Percentiles rank a stretch among this genome's conserved stretches.
Evolutionary conservation across 139 green algal species (phyloP).

Genomic region (Raphidocelis subcapitata): DNA sequence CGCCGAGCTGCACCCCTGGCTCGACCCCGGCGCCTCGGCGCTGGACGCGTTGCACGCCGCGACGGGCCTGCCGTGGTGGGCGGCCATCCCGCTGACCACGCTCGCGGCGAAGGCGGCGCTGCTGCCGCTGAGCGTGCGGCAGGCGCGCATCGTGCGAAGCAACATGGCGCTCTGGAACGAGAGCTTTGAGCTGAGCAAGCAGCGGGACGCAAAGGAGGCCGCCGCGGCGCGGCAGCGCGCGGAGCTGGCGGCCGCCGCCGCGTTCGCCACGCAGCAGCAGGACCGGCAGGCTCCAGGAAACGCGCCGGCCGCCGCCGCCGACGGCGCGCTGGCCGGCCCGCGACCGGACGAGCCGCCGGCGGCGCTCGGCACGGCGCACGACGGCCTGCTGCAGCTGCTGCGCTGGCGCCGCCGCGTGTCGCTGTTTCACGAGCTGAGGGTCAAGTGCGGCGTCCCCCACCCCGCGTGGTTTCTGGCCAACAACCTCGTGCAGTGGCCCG

Average conservation of each 20-base stretch:
- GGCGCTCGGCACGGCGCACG: not conserved
- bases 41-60: conserved; percentile 46
- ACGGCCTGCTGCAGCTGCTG: conserved; percentile 21
- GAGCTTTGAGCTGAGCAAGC: conserved; percentile 18
- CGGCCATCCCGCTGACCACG: conserved; percentile 34
- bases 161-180: conserved; percentile 33
- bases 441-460: conserved; percentile 47
- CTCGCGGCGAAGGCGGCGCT: conserved; percentile 18
- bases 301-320: not conserved
- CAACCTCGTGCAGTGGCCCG: conserved; percentile 52
- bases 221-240: too few relatives aligned
- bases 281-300: not conserved
- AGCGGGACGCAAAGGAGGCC: conserved; percentile 1
- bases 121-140: conserved; percentile 11
- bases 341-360: not conserved
- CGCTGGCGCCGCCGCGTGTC: conserved; percentile 13
- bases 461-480: conserved; percentile 71
- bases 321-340: not conserved
- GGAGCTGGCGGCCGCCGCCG: too few relatives aligned
- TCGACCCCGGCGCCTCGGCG: conserved; percentile 3
- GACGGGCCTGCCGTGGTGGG: conserved; percentile 69
- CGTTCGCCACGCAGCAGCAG: not conserved
- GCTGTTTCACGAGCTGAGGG: conserved; percentile 37
- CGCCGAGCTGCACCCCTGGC: too few relatives aligned
- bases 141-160: conserved; percentile 10